Evolutionary conservation across 495 filamentous ascomycete species (phyloP).

Genomic region (Cenococcum geophilum): DNA sequence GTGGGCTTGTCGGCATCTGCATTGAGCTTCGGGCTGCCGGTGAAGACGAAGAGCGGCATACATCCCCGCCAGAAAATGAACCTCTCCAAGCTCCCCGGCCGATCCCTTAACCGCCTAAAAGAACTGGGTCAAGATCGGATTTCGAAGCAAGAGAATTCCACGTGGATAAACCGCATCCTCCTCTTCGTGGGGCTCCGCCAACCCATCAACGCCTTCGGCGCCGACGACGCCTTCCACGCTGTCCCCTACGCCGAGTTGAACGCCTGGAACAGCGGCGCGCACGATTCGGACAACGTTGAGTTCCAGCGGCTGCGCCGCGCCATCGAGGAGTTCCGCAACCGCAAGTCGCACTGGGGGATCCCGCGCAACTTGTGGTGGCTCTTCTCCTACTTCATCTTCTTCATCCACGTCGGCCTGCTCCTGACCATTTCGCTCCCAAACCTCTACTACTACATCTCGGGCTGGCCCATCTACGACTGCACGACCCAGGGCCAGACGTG

Average conservation of each 20-base stretch:
- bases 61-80: not conserved
- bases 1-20: not conserved
- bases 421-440: not conserved
- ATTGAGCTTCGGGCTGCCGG: not conserved
- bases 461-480: not conserved
- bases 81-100: not conserved
- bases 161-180: not conserved
- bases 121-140: not conserved
- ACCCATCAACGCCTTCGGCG: slow-evolving; percentile 2
- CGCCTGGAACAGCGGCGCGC: not conserved
- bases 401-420: not conserved
- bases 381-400: not conserved
- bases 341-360: not conserved
- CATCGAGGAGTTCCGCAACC: not conserved
- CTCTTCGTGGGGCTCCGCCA: not conserved
- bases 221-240: not conserved
- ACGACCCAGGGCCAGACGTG: not conserved
- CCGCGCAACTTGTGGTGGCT: not conserved
- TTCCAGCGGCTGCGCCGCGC: not conserved
- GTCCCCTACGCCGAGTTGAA: not conserved
- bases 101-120: not conserved
- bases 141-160: not conserved
- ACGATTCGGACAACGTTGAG: not conserved
- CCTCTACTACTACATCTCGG: not conserved
- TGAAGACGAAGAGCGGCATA: not conserved